A percentile compares a stretch with the other conserved stretches of the same genome.
These are phyloP conservation scores for Theobroma grandiflorum DNA, from an alignment of 441 rosid genomes.

Conservation along the genomic window DNA sequence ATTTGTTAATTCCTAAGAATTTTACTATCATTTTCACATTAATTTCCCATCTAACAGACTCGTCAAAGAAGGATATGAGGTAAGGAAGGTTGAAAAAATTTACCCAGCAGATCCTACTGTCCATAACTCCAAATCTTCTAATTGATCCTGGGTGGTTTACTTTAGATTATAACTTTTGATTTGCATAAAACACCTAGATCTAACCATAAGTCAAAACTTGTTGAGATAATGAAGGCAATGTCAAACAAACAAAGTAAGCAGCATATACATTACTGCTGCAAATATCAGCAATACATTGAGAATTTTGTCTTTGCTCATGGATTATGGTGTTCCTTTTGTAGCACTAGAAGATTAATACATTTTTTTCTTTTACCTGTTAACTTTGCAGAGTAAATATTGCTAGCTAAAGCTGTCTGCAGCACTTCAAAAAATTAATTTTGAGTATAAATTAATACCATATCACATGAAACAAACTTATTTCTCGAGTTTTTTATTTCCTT, in stretches of 20 bases:
- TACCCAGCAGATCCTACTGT: slow-evolving; percentile 2
- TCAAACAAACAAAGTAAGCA: not conserved
- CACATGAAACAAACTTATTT: no score
- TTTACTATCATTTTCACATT: slow-evolving; percentile 8
- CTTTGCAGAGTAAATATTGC: no score
- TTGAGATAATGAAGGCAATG: not conserved
- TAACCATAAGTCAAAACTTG: slow-evolving; percentile 25
- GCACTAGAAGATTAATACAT: not conserved
- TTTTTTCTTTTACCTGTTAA: no score
- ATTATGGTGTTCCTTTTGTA: not conserved
- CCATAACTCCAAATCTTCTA: not conserved
- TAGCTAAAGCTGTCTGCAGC: no score
- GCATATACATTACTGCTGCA: not conserved
- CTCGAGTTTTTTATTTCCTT: no score
- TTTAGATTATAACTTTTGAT: not conserved
- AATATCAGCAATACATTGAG: not conserved
- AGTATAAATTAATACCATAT: no score
- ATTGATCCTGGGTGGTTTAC: not conserved
- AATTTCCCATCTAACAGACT: slow-evolving; percentile 20
- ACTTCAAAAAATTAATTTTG: no score
- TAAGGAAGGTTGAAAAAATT: slow-evolving; percentile 33
- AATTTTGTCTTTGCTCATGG: not conserved
- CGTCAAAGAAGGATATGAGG: slow-evolving; percentile 35
- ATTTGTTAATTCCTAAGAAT: not conserved
- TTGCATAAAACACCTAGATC: slow-evolving; percentile 1